Conservation (phyloP, 257 asterid genomes). For the Solanum dulcamara region DNA sequence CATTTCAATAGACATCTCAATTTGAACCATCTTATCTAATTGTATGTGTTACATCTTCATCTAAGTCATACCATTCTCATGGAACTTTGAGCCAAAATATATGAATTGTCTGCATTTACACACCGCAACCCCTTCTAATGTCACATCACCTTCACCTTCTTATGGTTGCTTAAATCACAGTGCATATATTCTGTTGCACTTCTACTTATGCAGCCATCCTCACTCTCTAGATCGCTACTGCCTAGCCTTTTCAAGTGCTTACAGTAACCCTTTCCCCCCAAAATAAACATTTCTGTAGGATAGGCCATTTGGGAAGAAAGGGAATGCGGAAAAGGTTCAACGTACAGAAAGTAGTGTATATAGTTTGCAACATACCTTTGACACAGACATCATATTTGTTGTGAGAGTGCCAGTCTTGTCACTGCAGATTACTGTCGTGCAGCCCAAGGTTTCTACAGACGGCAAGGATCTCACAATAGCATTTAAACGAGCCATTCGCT, state of each 20-base stretch:
- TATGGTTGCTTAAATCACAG: not conserved
- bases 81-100: not conserved
- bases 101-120: not conserved
- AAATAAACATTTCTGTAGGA: not conserved
- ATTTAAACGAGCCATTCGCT: slow-evolving; percentile 98
- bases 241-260: not conserved
- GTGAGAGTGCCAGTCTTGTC: slow-evolving; percentile 99
- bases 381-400: slow-evolving; percentile 98
- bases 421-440: slow-evolving; percentile 99
- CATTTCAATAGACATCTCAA: not conserved
- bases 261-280: not conserved
- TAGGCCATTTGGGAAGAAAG: not conserved
- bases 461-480: slow-evolving; percentile 98
- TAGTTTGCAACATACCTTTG: slow-evolving; percentile 33
- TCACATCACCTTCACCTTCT: not conserved
- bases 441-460: slow-evolving; percentile 97
- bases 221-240: not conserved
- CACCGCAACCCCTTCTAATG: not conserved
- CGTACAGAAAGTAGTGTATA: not conserved
- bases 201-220: not conserved
- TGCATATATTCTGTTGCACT: not conserved
- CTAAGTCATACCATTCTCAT: not conserved
- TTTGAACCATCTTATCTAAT: not conserved
- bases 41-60: not conserved
- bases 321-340: not conserved